These are phyloP conservation scores for Phytopythium chamaehyphon DNA, from an alignment of 352 stramenopile genomes.

Conservation along the genomic window DNA sequence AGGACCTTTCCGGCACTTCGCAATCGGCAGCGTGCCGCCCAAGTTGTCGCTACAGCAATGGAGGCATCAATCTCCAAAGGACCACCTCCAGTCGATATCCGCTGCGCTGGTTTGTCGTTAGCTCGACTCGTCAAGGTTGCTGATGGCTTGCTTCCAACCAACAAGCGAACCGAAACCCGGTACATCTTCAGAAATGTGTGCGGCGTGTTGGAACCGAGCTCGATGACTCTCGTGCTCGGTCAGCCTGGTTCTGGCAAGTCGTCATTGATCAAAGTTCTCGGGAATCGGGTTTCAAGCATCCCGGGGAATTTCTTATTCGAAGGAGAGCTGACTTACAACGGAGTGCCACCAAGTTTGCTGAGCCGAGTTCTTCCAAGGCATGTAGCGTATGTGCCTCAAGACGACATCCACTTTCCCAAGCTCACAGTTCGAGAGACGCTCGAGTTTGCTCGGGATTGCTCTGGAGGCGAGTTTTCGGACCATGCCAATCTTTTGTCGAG, in stretches of 20 bases:
- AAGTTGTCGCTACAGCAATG: no score
- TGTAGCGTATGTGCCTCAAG: constrained; percentile 32
- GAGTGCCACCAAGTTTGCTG: constrained; percentile 14
- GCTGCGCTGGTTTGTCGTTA: no score
- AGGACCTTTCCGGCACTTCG: no score
- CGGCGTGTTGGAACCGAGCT: constrained; percentile 35
- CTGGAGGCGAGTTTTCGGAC: constrained; percentile 23
- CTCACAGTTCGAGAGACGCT: constrained; percentile 80
- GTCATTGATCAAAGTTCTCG: constrained; percentile 32
- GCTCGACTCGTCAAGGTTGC: no score
- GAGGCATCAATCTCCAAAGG: no score
- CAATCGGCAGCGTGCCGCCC: no score
- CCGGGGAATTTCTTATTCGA: constrained; percentile 13
- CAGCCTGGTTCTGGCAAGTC: constrained; percentile 49
- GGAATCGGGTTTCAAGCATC: constrained; percentile 31
- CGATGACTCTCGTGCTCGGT: constrained; percentile 40
- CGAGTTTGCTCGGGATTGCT: constrained; percentile 87
- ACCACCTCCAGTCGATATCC: no score
- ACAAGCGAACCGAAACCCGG: constrained; percentile 3
- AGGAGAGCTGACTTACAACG: constrained; percentile 34
- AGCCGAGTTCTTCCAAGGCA: constrained; percentile 27
- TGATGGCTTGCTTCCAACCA: no score
- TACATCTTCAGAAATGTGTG: constrained; percentile 32
- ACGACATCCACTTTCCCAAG: constrained; percentile 50
- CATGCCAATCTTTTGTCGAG: constrained; percentile 32